Evolutionary conservation across 257 asterid genomes (phyloP).

Genomic region (Eustoma russellianum): DNA sequence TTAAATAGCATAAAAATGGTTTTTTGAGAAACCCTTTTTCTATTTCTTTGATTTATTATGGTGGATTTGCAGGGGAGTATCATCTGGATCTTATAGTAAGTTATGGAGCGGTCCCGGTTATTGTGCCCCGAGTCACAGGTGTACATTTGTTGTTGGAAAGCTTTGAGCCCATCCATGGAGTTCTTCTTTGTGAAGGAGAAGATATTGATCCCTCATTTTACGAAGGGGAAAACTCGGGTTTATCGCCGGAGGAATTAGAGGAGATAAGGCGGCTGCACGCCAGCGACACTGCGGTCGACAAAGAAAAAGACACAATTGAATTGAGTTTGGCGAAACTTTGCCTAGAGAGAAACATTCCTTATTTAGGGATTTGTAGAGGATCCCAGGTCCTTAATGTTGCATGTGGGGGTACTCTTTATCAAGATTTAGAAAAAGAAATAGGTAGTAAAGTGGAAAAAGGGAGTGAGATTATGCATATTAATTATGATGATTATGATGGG

Average conservation of each 20-base stretch:
- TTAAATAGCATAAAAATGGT: no score
- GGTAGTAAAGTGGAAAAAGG: conserved; percentile 14
- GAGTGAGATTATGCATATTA: conserved; percentile 39
- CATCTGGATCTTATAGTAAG: conserved; percentile 33
- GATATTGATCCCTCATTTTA: conserved; percentile 28
- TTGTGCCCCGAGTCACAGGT: conserved; percentile 26
- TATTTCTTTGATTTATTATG: neutral
- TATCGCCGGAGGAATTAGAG: conserved; percentile 50
- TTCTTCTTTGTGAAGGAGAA: conserved; percentile 33
- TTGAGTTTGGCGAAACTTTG: conserved; percentile 66
- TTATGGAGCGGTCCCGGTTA: conserved; percentile 33
- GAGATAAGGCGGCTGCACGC: conserved; percentile 51
- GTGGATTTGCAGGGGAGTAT: conserved; percentile 18
- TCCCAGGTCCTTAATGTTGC: conserved; percentile 85
- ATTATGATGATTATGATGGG: conserved; percentile 69
- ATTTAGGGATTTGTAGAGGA: conserved; percentile 80
- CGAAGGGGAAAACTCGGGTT: conserved; percentile 9
- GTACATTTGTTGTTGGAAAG: conserved; percentile 27
- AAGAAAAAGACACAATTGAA: conserved; percentile 72
- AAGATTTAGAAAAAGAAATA: conserved; percentile 55
- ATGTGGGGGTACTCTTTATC: conserved; percentile 78
- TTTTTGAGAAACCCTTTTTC: neutral
- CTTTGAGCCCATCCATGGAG: conserved; percentile 33
- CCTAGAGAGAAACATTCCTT: conserved; percentile 76
- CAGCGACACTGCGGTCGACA: conserved; percentile 69